A percentile compares a stretch with the other conserved stretches of the same genome.
Evolutionary conservation across 495 filamentous ascomycete species (phyloP).

Genomic region (Arthonia radiata): DNA sequence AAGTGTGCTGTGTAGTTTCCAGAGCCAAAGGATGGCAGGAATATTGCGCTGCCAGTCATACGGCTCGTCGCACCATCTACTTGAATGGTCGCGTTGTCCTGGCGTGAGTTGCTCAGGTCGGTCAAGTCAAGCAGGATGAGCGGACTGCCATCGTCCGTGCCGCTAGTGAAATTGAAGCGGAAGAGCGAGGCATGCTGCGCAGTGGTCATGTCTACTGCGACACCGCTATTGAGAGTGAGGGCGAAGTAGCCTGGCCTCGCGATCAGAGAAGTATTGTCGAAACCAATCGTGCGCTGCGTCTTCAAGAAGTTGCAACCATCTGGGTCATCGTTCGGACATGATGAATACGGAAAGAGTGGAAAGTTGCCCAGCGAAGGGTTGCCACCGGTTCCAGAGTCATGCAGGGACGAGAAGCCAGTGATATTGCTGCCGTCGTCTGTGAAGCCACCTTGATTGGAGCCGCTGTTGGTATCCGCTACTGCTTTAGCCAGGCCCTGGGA

Average conservation of each 20-base stretch:
- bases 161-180: conserved; percentile 31
- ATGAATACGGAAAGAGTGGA: conserved; percentile 39
- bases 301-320: conserved; percentile 38
- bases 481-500: conserved; percentile 64
- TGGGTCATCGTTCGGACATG: conserved; percentile 38
- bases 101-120: conserved; percentile 20
- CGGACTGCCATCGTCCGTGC: conserved; percentile 19
- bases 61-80: conserved; percentile 6
- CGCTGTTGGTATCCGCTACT: conserved; percentile 42
- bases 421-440: conserved; percentile 34
- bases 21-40: conserved; percentile 9
- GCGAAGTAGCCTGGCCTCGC: conserved; percentile 47
- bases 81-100: conserved; percentile 9
- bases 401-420: conserved; percentile 41
- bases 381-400: conserved; percentile 52
- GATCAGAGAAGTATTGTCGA: conserved; percentile 23
- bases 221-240: conserved; percentile 29
- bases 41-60: conserved; percentile 8
- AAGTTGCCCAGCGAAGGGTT: conserved; percentile 49
- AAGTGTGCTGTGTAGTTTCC: conserved; percentile 8
- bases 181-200: conserved; percentile 41
- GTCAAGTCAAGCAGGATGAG: conserved; percentile 40
- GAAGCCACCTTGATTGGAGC: conserved; percentile 49
- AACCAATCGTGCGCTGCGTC: conserved; percentile 18
- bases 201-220: conserved; percentile 43